A percentile compares a stretch with the other conserved stretches of the same genome.
Evolutionary conservation across 768 basidiomycete species (phyloP).

Genomic region (Kwoniella sp.): DNA sequence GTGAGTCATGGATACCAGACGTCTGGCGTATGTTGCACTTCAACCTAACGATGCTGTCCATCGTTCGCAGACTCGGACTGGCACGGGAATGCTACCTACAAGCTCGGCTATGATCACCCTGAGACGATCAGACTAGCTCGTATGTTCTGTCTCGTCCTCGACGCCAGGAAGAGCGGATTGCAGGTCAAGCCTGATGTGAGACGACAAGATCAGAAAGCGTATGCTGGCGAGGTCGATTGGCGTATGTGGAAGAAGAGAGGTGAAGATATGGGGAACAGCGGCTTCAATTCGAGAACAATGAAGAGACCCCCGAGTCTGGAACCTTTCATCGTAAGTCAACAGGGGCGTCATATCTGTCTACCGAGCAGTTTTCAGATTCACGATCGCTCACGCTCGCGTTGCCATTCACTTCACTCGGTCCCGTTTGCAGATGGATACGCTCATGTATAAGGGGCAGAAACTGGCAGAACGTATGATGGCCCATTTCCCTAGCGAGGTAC

Average conservation of each 20-base stretch:
- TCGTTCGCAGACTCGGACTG: conserved; percentile 34
- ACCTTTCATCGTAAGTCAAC: conserved; percentile 34
- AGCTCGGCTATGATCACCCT: conserved; percentile 31
- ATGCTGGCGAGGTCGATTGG: conserved; percentile 35
- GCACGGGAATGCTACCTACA: conserved; percentile 46
- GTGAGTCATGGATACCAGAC: conserved; percentile 27
- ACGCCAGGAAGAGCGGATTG: conserved; percentile 48
- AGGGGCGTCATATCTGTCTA: neutral
- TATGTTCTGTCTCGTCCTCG: conserved; percentile 45
- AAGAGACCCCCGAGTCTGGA: conserved; percentile 20
- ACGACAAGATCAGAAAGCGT: conserved; percentile 18
- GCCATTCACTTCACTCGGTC: neutral
- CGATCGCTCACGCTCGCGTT: too few relatives aligned
- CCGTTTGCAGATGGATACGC: conserved; percentile 45
- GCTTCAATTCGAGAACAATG: conserved; percentile 1
- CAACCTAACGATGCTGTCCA: neutral
- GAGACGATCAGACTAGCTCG: conserved; percentile 37
- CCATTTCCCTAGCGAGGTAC: conserved; percentile 23
- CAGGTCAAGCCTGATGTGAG: conserved; percentile 23
- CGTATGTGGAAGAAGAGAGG: conserved; percentile 28
- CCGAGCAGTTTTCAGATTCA: too few relatives aligned
- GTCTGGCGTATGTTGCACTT: neutral
- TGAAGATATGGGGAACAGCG: conserved; percentile 1
- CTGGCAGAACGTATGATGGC: conserved; percentile 20
- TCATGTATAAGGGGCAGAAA: conserved; percentile 26